A percentile compares a stretch with the other conserved stretches of the same genome.
Evolutionary conservation across 2,329 filamentous ascomycete species (phyloP).

Genomic region (Davidsoniella australis): DNA sequence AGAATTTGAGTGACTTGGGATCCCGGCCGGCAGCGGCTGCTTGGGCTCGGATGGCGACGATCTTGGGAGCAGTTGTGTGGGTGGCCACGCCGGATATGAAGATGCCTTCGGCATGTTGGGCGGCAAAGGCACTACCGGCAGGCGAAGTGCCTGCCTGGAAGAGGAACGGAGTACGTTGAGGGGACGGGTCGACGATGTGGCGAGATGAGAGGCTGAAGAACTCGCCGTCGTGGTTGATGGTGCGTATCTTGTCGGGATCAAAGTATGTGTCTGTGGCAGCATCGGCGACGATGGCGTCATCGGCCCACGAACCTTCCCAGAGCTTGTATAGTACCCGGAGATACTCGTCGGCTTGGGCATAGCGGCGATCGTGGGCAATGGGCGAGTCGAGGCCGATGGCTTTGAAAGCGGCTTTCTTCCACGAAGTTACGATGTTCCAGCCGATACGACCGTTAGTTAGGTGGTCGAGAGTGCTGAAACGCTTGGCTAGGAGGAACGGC

Average conservation of each 20-base stretch:
- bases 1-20: slow-evolving; percentile 38
- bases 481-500: slow-evolving; percentile 42
- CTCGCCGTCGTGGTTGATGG: slow-evolving; percentile 42
- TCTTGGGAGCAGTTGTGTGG: slow-evolving; percentile 28
- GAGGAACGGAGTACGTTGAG: slow-evolving; percentile 38
- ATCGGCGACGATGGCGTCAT: slow-evolving; percentile 38
- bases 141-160: slow-evolving; percentile 43
- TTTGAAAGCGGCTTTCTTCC: slow-evolving; percentile 44
- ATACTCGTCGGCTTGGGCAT: slow-evolving; percentile 45
- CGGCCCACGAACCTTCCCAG: slow-evolving; percentile 38
- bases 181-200: slow-evolving; percentile 35
- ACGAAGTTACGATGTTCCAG: slow-evolving; percentile 48
- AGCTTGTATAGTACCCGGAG: slow-evolving; percentile 44
- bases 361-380: slow-evolving; percentile 44
- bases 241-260: slow-evolving; percentile 39
- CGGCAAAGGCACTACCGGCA: slow-evolving; percentile 38
- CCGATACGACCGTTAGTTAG: slow-evolving; percentile 42
- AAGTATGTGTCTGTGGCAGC: slow-evolving; percentile 36
- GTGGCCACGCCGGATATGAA: slow-evolving; percentile 40
- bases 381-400: slow-evolving; percentile 40
- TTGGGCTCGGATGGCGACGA: slow-evolving; percentile 34
- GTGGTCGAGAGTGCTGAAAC: slow-evolving; percentile 45
- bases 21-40: slow-evolving; percentile 35
- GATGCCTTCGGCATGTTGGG: slow-evolving; percentile 41
- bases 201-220: slow-evolving; percentile 30